A percentile compares a stretch with the other conserved stretches of the same genome.
Conservation (phyloP, 495 filamentous ascomycete species). For the Melanomma pulvis-pyrius region DNA sequence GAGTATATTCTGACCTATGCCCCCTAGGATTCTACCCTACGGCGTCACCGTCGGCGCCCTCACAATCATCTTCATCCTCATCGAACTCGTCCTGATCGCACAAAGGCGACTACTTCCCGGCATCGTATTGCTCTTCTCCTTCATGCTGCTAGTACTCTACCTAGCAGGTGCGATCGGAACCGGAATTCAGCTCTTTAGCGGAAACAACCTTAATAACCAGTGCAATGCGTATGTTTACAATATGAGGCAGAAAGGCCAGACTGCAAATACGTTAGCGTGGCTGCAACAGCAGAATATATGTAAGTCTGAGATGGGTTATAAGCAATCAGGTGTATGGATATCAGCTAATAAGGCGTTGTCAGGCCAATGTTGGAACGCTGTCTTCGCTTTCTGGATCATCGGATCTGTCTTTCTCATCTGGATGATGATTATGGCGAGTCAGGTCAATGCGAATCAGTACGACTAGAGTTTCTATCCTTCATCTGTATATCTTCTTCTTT, state of each 20-base stretch:
- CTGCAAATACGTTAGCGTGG: slow-evolving; percentile 75
- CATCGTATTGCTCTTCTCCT: slow-evolving; percentile 85
- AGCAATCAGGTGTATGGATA: not conserved
- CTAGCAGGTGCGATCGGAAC: slow-evolving; percentile 90
- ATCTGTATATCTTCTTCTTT: not conserved
- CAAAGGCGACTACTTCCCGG: slow-evolving; percentile 82
- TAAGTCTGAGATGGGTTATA: slow-evolving; percentile 47
- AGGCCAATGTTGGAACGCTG: slow-evolving; percentile 63
- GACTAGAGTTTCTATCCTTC: slow-evolving; percentile 38
- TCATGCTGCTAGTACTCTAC: slow-evolving; percentile 93
- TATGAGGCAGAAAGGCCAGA: slow-evolving; percentile 61
- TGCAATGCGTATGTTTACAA: slow-evolving; percentile 75
- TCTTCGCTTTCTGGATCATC: slow-evolving; percentile 71
- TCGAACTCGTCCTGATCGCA: slow-evolving; percentile 47
- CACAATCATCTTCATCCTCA: slow-evolving; percentile 47
- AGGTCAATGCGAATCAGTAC: slow-evolving; percentile 72
- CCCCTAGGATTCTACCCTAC: slow-evolving; percentile 86
- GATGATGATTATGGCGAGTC: slow-evolving; percentile 92
- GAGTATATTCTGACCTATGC: not conserved
- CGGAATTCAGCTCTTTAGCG: slow-evolving; percentile 83
- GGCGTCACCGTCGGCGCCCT: slow-evolving; percentile 62
- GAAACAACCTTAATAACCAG: slow-evolving; percentile 73
- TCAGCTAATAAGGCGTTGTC: not conserved
- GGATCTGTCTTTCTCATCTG: slow-evolving; percentile 85
- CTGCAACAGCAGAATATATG: slow-evolving; percentile 86